Percentiles rank a stretch among this genome's conserved stretches.
Conservation (phyloP, 345 rosid genomes). For the Viola odorata region DNA sequence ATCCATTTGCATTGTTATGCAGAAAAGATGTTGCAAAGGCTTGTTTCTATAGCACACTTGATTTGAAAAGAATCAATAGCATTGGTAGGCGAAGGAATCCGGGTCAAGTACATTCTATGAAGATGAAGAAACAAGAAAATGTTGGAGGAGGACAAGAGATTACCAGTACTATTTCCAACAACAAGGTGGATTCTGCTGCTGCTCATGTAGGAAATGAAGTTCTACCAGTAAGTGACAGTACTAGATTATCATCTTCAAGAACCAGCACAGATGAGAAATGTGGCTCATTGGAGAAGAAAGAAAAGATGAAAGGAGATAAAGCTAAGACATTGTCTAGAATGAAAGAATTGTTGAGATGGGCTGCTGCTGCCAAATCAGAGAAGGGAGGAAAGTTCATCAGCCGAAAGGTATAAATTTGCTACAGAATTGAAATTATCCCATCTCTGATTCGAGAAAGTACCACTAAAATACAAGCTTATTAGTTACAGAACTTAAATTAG, state of each 20-base stretch:
- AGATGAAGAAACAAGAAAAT: slow-evolving; percentile 47
- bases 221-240: slow-evolving; percentile 35
- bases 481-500: background rate
- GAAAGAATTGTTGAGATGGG: slow-evolving; percentile 82
- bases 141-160: slow-evolving; percentile 16
- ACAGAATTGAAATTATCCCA: background rate
- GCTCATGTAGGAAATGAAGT: slow-evolving; percentile 44
- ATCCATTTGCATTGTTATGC: slow-evolving; percentile 36
- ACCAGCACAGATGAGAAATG: slow-evolving; percentile 15
- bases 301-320: slow-evolving; percentile 40
- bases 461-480: too few relatives aligned
- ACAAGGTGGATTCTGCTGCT: slow-evolving; percentile 22
- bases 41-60: slow-evolving; percentile 50
- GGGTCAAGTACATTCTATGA: slow-evolving; percentile 22
- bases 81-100: slow-evolving; percentile 14
- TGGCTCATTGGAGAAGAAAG: slow-evolving; percentile 23
- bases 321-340: slow-evolving; percentile 56
- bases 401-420: slow-evolving; percentile 43
- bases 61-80: slow-evolving; percentile 33
- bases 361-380: slow-evolving; percentile 62
- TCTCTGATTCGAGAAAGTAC: background rate
- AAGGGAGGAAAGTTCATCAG: slow-evolving; percentile 55
- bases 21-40: slow-evolving; percentile 53
- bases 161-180: background rate
- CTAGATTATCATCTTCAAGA: slow-evolving; percentile 19